These are phyloP conservation scores for Wickerhamomyces kurtzmanii DNA, from an alignment of 805 yeast species.

Conservation along the genomic window DNA sequence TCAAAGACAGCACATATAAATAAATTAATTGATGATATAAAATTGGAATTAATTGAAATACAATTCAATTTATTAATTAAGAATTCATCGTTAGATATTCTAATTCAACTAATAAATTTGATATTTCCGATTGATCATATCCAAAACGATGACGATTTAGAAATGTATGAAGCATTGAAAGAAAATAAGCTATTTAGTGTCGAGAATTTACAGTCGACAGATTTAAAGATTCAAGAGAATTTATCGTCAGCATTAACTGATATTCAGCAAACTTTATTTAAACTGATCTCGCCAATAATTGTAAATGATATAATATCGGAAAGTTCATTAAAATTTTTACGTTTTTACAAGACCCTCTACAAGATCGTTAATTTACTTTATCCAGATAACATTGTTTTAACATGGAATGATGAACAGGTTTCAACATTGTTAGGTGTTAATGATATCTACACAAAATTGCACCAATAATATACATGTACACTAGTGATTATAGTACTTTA, in stretches of 20 bases:
- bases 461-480: too few species aligned
- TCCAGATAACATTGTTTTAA: constrained; percentile 24
- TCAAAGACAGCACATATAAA: constrained; percentile 25
- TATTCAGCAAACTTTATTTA: constrained; percentile 44
- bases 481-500: too few species aligned
- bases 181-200: constrained; percentile 49
- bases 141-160: constrained; percentile 45
- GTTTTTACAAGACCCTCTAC: constrained; percentile 25
- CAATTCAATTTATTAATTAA: constrained; percentile 39
- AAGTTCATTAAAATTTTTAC: constrained; percentile 39
- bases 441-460: constrained; percentile 16
- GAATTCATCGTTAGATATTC: constrained; percentile 46
- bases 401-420: constrained; percentile 50
- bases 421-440: constrained; percentile 69
- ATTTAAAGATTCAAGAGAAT: constrained; percentile 35
- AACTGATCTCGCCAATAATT: constrained; percentile 52
- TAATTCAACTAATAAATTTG: constrained; percentile 58
- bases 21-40: constrained; percentile 20
- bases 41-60: constrained; percentile 27
- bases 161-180: constrained; percentile 52
- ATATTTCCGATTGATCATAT: constrained; percentile 50
- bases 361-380: constrained; percentile 23
- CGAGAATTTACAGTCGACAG: constrained; percentile 32
- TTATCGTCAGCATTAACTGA: constrained; percentile 56
- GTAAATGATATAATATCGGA: constrained; percentile 43